Evolutionary conservation across 352 stramenopile genomes (phyloP).

Genomic region (Globisporangium cederbergense): DNA sequence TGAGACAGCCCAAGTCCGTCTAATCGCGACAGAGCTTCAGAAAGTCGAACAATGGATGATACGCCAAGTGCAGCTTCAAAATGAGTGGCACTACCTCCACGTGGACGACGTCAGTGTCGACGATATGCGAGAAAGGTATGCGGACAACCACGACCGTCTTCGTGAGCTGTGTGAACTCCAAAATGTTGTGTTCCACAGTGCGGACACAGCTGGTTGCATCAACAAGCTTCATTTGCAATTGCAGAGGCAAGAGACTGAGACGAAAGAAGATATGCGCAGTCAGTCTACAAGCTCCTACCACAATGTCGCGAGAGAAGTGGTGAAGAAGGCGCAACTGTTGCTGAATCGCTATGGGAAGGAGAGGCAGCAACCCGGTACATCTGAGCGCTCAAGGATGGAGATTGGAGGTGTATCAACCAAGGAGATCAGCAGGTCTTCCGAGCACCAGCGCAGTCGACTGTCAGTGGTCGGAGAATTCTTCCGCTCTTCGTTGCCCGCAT

Average conservation of each 20-base stretch:
- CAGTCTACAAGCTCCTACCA: conserved; percentile 25
- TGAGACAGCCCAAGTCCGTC: conserved; percentile 19
- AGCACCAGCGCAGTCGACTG: conserved; percentile 1
- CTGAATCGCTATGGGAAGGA: conserved; percentile 22
- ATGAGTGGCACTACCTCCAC: conserved; percentile 53
- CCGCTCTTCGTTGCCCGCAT: conserved; percentile 21
- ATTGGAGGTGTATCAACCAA: not conserved
- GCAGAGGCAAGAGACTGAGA: conserved; percentile 15
- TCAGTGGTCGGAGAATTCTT: conserved; percentile 30
- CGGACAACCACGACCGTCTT: conserved; percentile 41
- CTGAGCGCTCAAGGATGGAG: not conserved
- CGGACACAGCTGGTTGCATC: conserved; percentile 34
- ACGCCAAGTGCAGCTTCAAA: conserved; percentile 56
- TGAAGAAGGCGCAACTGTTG: conserved; percentile 29
- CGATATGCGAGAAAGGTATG: conserved; percentile 54
- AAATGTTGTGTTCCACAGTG: conserved; percentile 30
- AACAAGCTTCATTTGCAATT: conserved; percentile 35
- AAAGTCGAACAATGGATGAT: conserved; percentile 66
- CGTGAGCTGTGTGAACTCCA: conserved; percentile 52
- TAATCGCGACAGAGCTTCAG: conserved; percentile 32
- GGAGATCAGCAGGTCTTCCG: not conserved
- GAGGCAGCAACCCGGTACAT: not conserved
- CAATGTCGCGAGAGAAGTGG: conserved; percentile 26
- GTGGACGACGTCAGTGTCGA: conserved; percentile 36
- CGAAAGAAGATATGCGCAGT: not conserved